These are phyloP conservation scores for Castanea sativa DNA, from an alignment of 306 rosid genomes.

Conservation along the genomic window DNA sequence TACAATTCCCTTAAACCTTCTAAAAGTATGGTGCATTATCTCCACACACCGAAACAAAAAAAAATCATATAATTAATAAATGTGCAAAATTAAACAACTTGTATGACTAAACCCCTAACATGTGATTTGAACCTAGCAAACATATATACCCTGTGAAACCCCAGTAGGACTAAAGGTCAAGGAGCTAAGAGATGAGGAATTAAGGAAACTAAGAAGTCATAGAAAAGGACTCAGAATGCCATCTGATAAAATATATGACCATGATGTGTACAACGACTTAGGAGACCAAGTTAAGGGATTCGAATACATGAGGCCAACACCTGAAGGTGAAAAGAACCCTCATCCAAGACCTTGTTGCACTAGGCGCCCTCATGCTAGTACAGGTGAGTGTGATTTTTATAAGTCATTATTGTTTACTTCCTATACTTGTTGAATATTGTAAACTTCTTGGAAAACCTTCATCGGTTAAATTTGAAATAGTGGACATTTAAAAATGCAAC, in stretches of 20 bases:
- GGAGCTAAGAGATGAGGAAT: slow-evolving; percentile 65
- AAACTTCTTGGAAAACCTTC: too few relatives aligned
- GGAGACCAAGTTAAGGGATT: slow-evolving; percentile 80
- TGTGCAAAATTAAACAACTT: too few relatives aligned
- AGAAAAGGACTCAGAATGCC: slow-evolving; percentile 66
- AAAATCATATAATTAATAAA: too few relatives aligned
- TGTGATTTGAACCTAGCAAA: slow-evolving; percentile 31
- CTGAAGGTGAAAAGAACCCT: slow-evolving; percentile 63
- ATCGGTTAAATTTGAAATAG: too few relatives aligned
- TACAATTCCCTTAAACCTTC: too few relatives aligned
- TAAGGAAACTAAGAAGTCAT: slow-evolving; percentile 62
- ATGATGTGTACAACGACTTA: slow-evolving; percentile 73
- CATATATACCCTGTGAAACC: slow-evolving; percentile 79
- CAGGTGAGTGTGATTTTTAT: slow-evolving; percentile 42
- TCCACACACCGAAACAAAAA: too few relatives aligned
- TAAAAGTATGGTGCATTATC: too few relatives aligned
- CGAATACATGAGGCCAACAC: slow-evolving; percentile 59
- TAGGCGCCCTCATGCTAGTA: slow-evolving; percentile 59
- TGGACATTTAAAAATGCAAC: too few relatives aligned
- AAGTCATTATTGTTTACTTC: too few relatives aligned
- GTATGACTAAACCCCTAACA: too few relatives aligned
- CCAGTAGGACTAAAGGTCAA: slow-evolving; percentile 67
- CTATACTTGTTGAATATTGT: too few relatives aligned
- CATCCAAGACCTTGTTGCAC: slow-evolving; percentile 94
- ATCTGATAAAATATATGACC: slow-evolving; percentile 69